Percentiles rank a stretch among this genome's conserved stretches.
phyloP scores from a whole-genome alignment of 345 rosid species.

The Corchorus capsularis region DNA sequence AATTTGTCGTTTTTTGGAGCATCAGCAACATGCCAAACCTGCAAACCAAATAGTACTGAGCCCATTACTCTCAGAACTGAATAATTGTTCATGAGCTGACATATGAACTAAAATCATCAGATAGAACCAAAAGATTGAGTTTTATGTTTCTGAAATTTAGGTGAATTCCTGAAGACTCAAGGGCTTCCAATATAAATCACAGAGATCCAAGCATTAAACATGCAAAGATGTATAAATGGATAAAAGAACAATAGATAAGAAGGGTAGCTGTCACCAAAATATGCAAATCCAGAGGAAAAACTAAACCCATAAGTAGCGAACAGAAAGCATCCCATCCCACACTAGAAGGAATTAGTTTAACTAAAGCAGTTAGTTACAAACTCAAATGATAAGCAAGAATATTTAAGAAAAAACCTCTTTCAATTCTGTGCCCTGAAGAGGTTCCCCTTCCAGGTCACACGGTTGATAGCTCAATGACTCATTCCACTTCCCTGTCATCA shows the following conservation, averaged over 20 bases:
- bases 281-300: background rate
- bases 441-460: conserved; percentile 80
- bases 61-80: background rate
- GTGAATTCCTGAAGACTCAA: background rate
- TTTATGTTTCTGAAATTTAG: background rate
- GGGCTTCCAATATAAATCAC: background rate
- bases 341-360: background rate
- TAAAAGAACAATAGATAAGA: background rate
- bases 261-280: background rate
- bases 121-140: background rate
- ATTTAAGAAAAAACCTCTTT: conserved; percentile 52
- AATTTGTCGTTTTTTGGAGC: conserved; percentile 71
- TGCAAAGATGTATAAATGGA: background rate
- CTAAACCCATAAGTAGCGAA: background rate
- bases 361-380: background rate
- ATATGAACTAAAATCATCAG: background rate
- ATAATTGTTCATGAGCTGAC: background rate
- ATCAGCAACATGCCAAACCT: conserved; percentile 84
- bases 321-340: background rate
- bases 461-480: conserved; percentile 81
- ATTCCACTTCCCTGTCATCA: conserved; percentile 89
- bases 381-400: background rate
- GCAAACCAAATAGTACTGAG: conserved; percentile 10
- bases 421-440: conserved; percentile 67
- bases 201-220: background rate